Conservation (phyloP, 129 eudicot species). For the Smallanthus sonchifolius region DNA sequence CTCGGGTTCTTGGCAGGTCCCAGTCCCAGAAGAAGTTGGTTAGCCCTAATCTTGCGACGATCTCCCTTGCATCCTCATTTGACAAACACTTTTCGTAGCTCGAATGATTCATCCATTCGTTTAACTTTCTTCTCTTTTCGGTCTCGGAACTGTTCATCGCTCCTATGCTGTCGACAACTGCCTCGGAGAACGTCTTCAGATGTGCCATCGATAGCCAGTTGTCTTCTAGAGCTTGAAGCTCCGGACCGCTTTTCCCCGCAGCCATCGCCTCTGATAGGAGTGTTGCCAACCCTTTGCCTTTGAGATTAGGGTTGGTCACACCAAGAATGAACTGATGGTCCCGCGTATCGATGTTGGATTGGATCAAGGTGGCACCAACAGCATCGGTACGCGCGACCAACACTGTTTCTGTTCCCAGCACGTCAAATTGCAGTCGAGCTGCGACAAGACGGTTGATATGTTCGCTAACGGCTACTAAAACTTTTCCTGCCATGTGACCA, state of each 20-base stretch:
- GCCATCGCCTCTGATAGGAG: constrained; percentile 59
- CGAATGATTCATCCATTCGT: constrained; percentile 71
- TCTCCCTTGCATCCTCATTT: constrained; percentile 62
- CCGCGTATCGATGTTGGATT: constrained; percentile 71
- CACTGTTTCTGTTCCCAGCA: constrained; percentile 87
- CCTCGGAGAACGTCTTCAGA: constrained; percentile 72
- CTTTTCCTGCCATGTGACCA: constrained; percentile 98
- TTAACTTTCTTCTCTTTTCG: constrained; percentile 63
- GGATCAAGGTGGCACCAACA: constrained; percentile 78
- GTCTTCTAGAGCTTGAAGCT: constrained; percentile 82
- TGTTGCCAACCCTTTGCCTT: constrained; percentile 65
- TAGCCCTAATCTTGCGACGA: constrained; percentile 61
- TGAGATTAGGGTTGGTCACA: constrained; percentile 60
- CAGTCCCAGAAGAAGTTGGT: constrained; percentile 78
- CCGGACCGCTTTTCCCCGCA: constrained; percentile 68
- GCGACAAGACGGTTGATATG: constrained; percentile 88
- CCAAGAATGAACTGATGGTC: constrained; percentile 94
- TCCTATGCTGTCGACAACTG: constrained; percentile 59
- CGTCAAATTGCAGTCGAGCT: constrained; percentile 76
- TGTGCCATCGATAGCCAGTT: constrained; percentile 65
- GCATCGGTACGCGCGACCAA: constrained; percentile 93
- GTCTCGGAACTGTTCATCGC: constrained; percentile 39
- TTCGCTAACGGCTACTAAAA: constrained; percentile 70
- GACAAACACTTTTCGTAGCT: constrained; percentile 76
- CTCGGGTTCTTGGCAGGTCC: constrained; percentile 93